Conservation (phyloP, 2,329 filamentous ascomycete species). For the Juglanconis oblonga region DNA sequence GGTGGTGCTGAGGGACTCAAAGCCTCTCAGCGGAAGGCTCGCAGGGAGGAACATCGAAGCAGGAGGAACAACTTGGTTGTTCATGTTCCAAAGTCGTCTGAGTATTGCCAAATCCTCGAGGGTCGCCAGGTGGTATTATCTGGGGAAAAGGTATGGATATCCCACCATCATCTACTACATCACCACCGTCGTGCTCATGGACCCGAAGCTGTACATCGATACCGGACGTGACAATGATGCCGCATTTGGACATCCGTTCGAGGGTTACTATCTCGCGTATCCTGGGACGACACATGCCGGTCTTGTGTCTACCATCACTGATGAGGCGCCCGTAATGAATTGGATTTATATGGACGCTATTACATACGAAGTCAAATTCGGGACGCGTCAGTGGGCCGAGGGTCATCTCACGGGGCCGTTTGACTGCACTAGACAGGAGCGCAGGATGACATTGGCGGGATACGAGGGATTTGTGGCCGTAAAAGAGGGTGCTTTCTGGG, state of each 20-base stretch:
- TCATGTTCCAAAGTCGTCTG: conserved; percentile 43
- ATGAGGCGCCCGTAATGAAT: conserved; percentile 46
- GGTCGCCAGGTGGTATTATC: conserved; percentile 43
- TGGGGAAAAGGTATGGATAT: conserved; percentile 34
- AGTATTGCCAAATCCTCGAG: conserved; percentile 39
- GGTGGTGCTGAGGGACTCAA: conserved; percentile 46
- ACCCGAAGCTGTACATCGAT: conserved; percentile 42
- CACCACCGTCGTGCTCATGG: background rate
- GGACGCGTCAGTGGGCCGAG: conserved; percentile 39
- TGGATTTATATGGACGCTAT: conserved; percentile 47
- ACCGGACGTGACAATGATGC: conserved; percentile 29
- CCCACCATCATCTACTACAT: background rate
- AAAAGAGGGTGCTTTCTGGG: conserved; percentile 42
- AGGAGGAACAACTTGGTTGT: conserved; percentile 46
- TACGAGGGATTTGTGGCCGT: conserved; percentile 51
- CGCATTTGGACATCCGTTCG: conserved; percentile 46
- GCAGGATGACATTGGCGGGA: conserved; percentile 45
- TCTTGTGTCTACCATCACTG: conserved; percentile 45
- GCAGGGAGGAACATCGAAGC: conserved; percentile 43
- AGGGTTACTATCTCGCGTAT: conserved; percentile 57
- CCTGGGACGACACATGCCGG: conserved; percentile 46
- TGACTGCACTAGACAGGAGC: conserved; percentile 50
- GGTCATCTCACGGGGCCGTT: conserved; percentile 44
- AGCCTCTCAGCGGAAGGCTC: conserved; percentile 41
- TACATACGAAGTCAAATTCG: conserved; percentile 46